Evolutionary conservation across 352 stramenopile species (phyloP).

Genomic region (Globisporangium rhizosaccharum): DNA sequence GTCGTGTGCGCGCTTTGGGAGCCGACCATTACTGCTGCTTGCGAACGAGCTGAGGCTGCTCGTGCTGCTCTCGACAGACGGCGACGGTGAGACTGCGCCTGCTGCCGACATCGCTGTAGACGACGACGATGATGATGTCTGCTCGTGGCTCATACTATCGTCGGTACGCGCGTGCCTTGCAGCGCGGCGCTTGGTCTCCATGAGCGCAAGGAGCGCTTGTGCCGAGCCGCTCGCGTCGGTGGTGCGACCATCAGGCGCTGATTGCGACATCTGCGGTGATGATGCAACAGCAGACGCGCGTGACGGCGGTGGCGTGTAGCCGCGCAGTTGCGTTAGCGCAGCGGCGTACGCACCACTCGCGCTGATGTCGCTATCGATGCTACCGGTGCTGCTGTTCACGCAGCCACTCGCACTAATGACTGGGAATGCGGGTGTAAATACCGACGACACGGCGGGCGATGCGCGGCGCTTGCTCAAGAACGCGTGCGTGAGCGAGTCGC

Average conservation of each 20-base stretch:
- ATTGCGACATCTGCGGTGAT: neutral
- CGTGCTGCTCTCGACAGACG: conserved; percentile 5
- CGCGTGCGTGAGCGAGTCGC: conserved; percentile 7
- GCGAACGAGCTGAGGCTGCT: neutral
- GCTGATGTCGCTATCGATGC: neutral
- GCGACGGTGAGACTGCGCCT: neutral
- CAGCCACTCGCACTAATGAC: neutral
- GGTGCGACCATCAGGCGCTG: neutral
- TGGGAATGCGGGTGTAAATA: neutral
- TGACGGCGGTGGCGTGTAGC: neutral
- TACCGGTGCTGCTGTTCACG: neutral
- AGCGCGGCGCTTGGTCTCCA: conserved; percentile 1
- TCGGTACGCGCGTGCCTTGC: too few species aligned
- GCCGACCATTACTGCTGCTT: neutral
- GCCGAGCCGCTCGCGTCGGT: conserved; percentile 8
- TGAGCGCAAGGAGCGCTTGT: conserved; percentile 15
- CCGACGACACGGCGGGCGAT: neutral
- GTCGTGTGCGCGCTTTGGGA: neutral
- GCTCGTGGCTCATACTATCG: too few species aligned
- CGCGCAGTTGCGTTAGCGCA: neutral
- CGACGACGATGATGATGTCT: too few species aligned
- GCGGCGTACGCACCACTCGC: neutral
- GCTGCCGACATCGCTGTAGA: neutral
- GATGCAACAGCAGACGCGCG: neutral
- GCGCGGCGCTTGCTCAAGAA: conserved; percentile 10